A percentile compares a stretch with the other conserved stretches of the same genome.
phyloP scores from a whole-genome alignment of 2,329 filamentous ascomycete genomes.

The Atkinsonella texensis region DNA sequence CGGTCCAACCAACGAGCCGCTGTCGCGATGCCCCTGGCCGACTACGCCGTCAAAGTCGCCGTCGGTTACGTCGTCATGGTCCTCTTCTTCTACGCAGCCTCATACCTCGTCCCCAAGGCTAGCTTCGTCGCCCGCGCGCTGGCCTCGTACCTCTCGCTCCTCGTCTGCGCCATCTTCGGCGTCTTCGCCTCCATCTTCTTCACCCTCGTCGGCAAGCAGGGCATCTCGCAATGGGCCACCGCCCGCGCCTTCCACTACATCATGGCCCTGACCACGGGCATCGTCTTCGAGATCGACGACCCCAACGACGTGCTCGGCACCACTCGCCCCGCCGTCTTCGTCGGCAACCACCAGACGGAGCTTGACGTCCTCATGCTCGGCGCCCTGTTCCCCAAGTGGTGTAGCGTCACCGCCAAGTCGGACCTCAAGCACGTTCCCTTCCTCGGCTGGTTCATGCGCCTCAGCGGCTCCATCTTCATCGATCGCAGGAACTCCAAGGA shows the following conservation, averaged over 20 bases:
- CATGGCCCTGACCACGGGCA: slow-evolving; percentile 64
- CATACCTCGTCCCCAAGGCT: slow-evolving; percentile 43
- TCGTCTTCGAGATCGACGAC: slow-evolving; percentile 66
- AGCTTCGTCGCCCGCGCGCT: slow-evolving; percentile 59
- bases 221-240: slow-evolving; percentile 75
- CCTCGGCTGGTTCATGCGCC: slow-evolving; percentile 86
- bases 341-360: slow-evolving; percentile 94
- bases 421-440: slow-evolving; percentile 69
- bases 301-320: slow-evolving; percentile 47
- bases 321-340: slow-evolving; percentile 72
- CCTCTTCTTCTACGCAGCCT: slow-evolving; percentile 49
- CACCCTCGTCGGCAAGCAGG: slow-evolving; percentile 57
- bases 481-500: slow-evolving; percentile 76
- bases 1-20: no score
- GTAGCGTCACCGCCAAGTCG: slow-evolving; percentile 85
- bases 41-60: slow-evolving; percentile 33
- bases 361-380: slow-evolving; percentile 90
- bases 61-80: slow-evolving; percentile 39
- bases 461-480: slow-evolving; percentile 89
- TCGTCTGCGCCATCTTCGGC: slow-evolving; percentile 57
- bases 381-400: slow-evolving; percentile 78
- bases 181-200: slow-evolving; percentile 62
- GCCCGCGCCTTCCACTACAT: slow-evolving; percentile 68
- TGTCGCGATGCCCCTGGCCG: slow-evolving; percentile 15
- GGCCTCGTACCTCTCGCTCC: slow-evolving; percentile 50